Evolutionary conservation across 805 yeast genomes (phyloP).

Genomic region (Wickerhamomyces pijperi): DNA sequence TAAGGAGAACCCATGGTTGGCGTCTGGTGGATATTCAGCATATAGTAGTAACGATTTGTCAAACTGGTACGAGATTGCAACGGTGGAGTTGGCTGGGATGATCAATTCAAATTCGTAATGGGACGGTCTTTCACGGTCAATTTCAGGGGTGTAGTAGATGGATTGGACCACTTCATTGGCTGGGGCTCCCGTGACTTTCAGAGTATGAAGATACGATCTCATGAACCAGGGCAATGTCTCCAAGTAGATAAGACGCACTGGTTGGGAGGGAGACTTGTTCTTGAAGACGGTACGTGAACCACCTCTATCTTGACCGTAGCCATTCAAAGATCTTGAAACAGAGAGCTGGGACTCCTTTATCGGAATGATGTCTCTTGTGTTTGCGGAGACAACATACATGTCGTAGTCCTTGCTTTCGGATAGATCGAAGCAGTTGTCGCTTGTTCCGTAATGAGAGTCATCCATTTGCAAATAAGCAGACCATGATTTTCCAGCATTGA

Average conservation of each 20-base stretch:
- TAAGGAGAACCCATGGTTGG: slow-evolving; percentile 93
- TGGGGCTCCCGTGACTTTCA: slow-evolving; percentile 23
- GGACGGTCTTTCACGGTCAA: slow-evolving; percentile 71
- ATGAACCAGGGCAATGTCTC: slow-evolving; percentile 92
- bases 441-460: slow-evolving; percentile 21
- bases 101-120: slow-evolving; percentile 61
- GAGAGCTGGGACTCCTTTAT: slow-evolving; percentile 45
- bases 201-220: slow-evolving; percentile 68
- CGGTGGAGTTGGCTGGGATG: slow-evolving; percentile 53
- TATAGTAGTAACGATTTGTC: slow-evolving; percentile 78
- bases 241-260: slow-evolving; percentile 47
- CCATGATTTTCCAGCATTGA: slow-evolving; percentile 39
- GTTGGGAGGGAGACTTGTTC: slow-evolving; percentile 49
- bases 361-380: slow-evolving; percentile 32
- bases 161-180: slow-evolving; percentile 32
- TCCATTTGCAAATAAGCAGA: slow-evolving; percentile 22
- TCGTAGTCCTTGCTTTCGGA: slow-evolving; percentile 17
- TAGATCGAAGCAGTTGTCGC: slow-evolving; percentile 27
- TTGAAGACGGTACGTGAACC: slow-evolving; percentile 70
- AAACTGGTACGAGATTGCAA: slow-evolving; percentile 62
- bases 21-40: slow-evolving; percentile 98
- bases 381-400: slow-evolving; percentile 24
- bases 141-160: slow-evolving; percentile 61
- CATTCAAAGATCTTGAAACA: slow-evolving; percentile 81
- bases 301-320: slow-evolving; percentile 85